A percentile compares a stretch with the other conserved stretches of the same genome.
phyloP scores from a whole-genome alignment of 495 filamentous ascomycete species.

The Neurospora hispaniola region DNA sequence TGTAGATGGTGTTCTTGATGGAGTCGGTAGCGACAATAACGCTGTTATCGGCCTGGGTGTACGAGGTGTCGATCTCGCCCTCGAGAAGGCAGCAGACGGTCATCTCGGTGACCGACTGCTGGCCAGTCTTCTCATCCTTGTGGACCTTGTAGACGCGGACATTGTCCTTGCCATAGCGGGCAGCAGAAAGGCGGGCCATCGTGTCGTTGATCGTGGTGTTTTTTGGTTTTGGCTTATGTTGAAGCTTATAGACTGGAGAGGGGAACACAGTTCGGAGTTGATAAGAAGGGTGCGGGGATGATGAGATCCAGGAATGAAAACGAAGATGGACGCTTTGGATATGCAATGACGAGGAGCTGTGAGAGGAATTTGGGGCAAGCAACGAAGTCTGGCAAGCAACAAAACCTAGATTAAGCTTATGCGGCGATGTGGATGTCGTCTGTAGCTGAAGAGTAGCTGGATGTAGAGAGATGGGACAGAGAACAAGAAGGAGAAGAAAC shows the following conservation, averaged over 20 bases:
- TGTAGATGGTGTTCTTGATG: conserved; percentile 96
- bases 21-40: conserved; percentile 94
- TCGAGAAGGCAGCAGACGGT: conserved; percentile 84
- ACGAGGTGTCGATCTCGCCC: conserved; percentile 86
- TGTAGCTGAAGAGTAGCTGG: background rate
- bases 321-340: background rate
- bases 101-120: conserved; percentile 87
- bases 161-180: conserved; percentile 94
- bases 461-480: background rate
- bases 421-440: background rate
- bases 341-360: background rate
- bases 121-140: conserved; percentile 58
- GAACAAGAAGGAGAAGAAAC: background rate
- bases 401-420: background rate
- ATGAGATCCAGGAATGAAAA: background rate
- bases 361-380: background rate
- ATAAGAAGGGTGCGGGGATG: background rate
- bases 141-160: conserved; percentile 94
- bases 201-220: conserved; percentile 5
- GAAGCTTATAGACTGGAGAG: background rate
- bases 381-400: background rate
- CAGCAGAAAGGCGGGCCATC: conserved; percentile 56
- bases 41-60: conserved; percentile 90
- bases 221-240: background rate
- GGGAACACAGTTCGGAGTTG: background rate